phyloP scores from a whole-genome alignment of 257 asterid species.

The Gentiana straminea region DNA sequence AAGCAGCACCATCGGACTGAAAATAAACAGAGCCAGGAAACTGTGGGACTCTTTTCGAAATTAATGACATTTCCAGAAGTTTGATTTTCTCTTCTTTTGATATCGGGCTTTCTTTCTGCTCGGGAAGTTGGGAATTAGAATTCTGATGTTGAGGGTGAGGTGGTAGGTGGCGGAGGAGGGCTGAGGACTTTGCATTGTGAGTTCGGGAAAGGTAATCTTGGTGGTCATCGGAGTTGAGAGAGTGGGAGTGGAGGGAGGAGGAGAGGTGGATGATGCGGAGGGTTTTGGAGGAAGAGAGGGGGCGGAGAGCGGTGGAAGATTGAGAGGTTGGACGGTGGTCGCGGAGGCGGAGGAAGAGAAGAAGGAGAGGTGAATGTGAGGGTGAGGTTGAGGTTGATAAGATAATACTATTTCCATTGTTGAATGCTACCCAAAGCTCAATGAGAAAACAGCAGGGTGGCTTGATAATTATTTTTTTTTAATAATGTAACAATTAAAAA shows the following conservation, averaged over 20 bases:
- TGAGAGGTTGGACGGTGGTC: conserved; percentile 16
- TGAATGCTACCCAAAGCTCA: too few species aligned
- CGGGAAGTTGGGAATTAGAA: conserved; percentile 10
- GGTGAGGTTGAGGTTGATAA: conserved; percentile 35
- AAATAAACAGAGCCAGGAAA: conserved; percentile 74
- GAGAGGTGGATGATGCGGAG: conserved; percentile 17
- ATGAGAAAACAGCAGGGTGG: too few species aligned
- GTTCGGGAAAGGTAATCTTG: conserved; percentile 32
- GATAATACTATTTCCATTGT: too few species aligned
- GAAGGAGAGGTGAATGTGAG: conserved; percentile 19
- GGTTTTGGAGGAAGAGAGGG: conserved; percentile 19
- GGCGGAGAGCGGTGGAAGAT: conserved; percentile 27
- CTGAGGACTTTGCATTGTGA: conserved; percentile 68
- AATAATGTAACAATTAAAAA: too few species aligned
- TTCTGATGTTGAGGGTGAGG: conserved; percentile 18
- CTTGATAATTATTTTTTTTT: too few species aligned
- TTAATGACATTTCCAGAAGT: conserved; percentile 45
- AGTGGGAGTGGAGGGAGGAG: conserved; percentile 26
- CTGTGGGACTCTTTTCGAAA: conserved; percentile 48
- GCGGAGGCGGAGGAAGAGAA: conserved; percentile 3
- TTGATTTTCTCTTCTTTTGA: conserved; percentile 40
- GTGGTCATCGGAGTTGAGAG: conserved; percentile 21
- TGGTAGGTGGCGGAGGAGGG: conserved; percentile 52
- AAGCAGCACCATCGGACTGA: conserved; percentile 24
- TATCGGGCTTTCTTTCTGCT: conserved; percentile 17